Conservation (phyloP, 257 asterid genomes). For the Penstemon barbatus region DNA sequence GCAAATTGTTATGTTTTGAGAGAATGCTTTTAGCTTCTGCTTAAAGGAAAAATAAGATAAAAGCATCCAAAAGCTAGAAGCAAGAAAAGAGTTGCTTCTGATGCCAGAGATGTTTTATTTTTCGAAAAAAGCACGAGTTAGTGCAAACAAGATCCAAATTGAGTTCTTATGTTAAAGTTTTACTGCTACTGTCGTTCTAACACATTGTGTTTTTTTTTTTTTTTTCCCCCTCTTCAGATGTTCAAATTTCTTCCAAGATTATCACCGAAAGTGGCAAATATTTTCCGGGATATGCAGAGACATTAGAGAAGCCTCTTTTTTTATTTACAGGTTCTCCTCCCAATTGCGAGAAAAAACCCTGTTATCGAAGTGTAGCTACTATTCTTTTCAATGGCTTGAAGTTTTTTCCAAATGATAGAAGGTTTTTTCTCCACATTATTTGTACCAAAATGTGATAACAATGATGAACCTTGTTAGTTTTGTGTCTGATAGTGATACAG, state of each 20-base stretch:
- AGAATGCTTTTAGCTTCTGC: no score
- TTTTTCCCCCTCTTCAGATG: conserved; percentile 43
- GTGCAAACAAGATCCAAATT: no score
- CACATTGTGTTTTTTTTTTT: conserved; percentile 19
- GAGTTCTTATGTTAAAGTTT: no score
- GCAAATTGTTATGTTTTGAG: no score
- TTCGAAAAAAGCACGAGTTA: no score
- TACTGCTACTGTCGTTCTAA: not conserved
- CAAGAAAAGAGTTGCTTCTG: no score
- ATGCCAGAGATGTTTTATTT: no score
- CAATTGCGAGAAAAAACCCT: conserved; percentile 1
- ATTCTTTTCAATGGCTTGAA: conserved; percentile 35
- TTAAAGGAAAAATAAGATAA: no score
- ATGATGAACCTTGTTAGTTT: not conserved
- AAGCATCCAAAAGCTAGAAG: no score
- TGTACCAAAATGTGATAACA: conserved; percentile 22
- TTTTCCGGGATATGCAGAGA: conserved; percentile 84
- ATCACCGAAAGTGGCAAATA: conserved; percentile 73
- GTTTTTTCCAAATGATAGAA: not conserved
- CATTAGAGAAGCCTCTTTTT: conserved; percentile 45
- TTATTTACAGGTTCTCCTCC: conserved; percentile 15
- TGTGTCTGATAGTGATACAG: conserved; percentile 15
- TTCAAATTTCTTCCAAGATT: conserved; percentile 79
- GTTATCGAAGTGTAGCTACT: not conserved
- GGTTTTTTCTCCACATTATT: not conserved